Evolutionary conservation across 768 basidiomycete species (phyloP).

Genomic region (Serendipita vermifera): DNA sequence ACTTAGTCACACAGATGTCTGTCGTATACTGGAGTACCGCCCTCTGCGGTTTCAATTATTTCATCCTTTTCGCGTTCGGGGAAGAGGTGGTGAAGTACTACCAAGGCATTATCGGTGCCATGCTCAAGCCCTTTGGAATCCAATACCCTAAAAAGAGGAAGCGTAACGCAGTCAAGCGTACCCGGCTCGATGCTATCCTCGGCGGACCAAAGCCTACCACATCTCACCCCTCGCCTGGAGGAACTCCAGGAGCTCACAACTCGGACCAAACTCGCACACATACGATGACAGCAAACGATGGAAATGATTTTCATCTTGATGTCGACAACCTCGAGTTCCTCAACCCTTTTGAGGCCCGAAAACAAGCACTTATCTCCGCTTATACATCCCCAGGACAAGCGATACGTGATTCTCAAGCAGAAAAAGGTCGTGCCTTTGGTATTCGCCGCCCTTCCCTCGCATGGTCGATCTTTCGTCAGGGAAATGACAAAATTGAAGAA

Average conservation of each 20-base stretch:
- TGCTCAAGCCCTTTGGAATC: background rate
- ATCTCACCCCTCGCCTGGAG: background rate
- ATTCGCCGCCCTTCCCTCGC: no score
- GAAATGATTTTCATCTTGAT: background rate
- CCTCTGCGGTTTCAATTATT: conserved; percentile 43
- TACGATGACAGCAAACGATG: background rate
- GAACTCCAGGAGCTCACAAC: background rate
- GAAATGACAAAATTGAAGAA: no score
- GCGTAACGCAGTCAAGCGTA: background rate
- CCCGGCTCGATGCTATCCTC: background rate
- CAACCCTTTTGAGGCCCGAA: background rate
- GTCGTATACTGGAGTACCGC: conserved; percentile 36
- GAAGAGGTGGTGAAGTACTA: conserved; percentile 48
- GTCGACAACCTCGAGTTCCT: background rate
- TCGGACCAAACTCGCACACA: background rate
- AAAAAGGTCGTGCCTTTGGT: no score
- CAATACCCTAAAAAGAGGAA: background rate
- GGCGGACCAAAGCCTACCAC: background rate
- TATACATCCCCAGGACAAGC: background rate
- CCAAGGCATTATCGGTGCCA: conserved; percentile 23
- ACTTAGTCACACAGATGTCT: background rate
- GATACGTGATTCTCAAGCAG: no score
- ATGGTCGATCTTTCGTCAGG: no score
- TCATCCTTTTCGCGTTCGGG: conserved; percentile 53
- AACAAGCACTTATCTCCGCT: background rate